A percentile compares a stretch with the other conserved stretches of the same genome.
Conservation (phyloP, 768 basidiomycete genomes). For the Crassisporium funariophilum region DNA sequence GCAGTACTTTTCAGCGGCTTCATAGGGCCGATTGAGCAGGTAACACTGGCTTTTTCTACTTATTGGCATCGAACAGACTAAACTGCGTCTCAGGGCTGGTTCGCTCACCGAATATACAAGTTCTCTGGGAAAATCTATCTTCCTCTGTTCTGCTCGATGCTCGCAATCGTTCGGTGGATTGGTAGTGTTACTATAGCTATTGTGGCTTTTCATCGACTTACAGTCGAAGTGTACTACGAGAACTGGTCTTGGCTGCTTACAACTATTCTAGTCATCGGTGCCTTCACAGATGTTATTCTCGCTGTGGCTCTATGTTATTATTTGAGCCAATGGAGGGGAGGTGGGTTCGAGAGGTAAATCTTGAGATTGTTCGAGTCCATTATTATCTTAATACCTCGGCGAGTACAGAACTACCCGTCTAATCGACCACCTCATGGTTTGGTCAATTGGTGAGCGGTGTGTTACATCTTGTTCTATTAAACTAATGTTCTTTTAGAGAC, state of each 20-base stretch:
- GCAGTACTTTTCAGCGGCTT: constrained; percentile 27
- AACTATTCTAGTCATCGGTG: constrained; percentile 19
- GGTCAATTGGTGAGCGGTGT: constrained; percentile 14
- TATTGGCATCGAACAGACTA: background rate
- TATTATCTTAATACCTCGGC: background rate
- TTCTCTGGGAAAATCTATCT: constrained; percentile 14
- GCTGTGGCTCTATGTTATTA: constrained; percentile 22
- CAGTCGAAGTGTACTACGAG: constrained; percentile 13
- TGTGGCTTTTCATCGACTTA: constrained; percentile 12
- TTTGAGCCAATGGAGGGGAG: constrained; percentile 13
- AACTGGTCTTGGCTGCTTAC: constrained; percentile 21
- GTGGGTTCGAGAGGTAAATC: constrained; percentile 11
- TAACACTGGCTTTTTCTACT: background rate
- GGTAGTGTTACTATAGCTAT: constrained; percentile 15
- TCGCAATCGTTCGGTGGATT: constrained; percentile 17
- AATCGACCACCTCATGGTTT: constrained; percentile 11
- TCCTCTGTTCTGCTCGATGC: constrained; percentile 14
- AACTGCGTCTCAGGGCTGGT: constrained; percentile 17
- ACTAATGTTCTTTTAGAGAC: too few relatives aligned
- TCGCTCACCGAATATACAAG: constrained; percentile 22
- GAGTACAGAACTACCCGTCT: constrained; percentile 6
- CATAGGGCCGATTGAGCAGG: constrained; percentile 24
- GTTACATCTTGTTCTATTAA: too few relatives aligned
- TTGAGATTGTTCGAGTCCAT: background rate
- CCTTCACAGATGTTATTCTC: constrained; percentile 17